Conservation (phyloP, 2,329 filamentous ascomycete genomes). For the Fusarium keratoplasticum region DNA sequence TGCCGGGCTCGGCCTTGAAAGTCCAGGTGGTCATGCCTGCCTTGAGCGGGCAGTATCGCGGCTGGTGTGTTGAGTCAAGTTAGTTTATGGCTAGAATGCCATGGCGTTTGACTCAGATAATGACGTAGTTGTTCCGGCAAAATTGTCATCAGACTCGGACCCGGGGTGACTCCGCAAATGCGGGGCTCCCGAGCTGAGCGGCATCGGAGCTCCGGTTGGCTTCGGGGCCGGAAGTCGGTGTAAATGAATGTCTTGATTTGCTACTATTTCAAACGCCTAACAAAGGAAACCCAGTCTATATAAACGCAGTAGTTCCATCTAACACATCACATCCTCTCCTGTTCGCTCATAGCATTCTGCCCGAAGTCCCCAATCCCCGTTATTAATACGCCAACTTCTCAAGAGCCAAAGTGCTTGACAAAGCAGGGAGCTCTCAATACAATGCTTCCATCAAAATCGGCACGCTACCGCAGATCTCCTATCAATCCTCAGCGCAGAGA, state of each 20-base stretch:
- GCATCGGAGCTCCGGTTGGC: background rate
- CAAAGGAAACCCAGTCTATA: background rate
- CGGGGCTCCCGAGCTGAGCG: background rate
- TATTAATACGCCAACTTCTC: background rate
- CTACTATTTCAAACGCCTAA: background rate
- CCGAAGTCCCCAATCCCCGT: background rate
- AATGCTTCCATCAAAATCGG: background rate
- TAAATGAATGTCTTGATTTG: background rate
- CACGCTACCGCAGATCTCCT: background rate
- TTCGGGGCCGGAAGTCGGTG: background rate
- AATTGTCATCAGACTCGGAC: background rate
- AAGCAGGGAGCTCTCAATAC: background rate
- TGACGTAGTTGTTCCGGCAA: slow-evolving; percentile 35
- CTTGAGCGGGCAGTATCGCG: background rate
- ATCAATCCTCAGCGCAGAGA: background rate
- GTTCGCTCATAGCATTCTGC: background rate
- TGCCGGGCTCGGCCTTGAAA: slow-evolving; percentile 41
- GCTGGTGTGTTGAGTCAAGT: background rate
- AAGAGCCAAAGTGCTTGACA: background rate
- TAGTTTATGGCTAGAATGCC: background rate
- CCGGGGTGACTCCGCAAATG: background rate
- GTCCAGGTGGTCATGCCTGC: slow-evolving; percentile 40
- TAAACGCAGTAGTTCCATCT: background rate
- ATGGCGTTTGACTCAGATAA: slow-evolving; percentile 4
- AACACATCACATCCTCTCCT: background rate